Evolutionary conservation across 495 filamentous ascomycete species (phyloP), one percentile per base, ranked within the genome.

Genomic region (Aspergillus egyptiacus): DNA sequence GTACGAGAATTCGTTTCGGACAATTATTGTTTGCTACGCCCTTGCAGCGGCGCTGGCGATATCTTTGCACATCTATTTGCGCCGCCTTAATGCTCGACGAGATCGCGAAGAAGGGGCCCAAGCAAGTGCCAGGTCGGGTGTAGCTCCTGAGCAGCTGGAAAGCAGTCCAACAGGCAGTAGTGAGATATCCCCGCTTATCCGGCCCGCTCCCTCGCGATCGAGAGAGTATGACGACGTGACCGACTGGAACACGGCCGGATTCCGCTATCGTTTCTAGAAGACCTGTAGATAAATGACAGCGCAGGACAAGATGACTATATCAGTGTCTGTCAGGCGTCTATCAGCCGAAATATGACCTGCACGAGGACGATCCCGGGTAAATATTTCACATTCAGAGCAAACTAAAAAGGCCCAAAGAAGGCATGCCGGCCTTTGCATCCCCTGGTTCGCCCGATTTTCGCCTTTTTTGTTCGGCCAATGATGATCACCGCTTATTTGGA

Each of bases 21-120:
- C 70, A 6, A 77, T 79, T 24, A 62, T 79, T 61, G 69, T 76
- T 32, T 79, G 73, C 36, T 79, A 79, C 54, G 62, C 68, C 0
- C 57, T 77, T 9, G 62, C 67, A 1, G 61, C 71, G 2, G 53
- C 57, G 7, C 48, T 78, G 18, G 63, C 67, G 4, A 34, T 74
- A 1, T 48, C 43, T 13, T 54, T 79, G 34, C 62, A 73, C 10
- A 36, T 60, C 7, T 78, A 76, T 25, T 40, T 79, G 36, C 64
- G 60, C 11, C 57, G 58, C 36, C 36, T 59, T 0, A 79, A 79
- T 54, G 54, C 57, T 22, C 60, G 54, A 8, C 62, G 74, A 8
- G 62, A 65, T 15, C 48, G 47, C 1, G 56, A 63, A 11, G 74
- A 78, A 43, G 74, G 72, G 1, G 63, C 70, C 3, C 52, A 63